A percentile compares a stretch with the other conserved stretches of the same genome.
These are phyloP conservation scores for Hymenoscyphus fructigenus DNA, from an alignment of 2,329 filamentous ascomycete genomes.

Conservation along the genomic window DNA sequence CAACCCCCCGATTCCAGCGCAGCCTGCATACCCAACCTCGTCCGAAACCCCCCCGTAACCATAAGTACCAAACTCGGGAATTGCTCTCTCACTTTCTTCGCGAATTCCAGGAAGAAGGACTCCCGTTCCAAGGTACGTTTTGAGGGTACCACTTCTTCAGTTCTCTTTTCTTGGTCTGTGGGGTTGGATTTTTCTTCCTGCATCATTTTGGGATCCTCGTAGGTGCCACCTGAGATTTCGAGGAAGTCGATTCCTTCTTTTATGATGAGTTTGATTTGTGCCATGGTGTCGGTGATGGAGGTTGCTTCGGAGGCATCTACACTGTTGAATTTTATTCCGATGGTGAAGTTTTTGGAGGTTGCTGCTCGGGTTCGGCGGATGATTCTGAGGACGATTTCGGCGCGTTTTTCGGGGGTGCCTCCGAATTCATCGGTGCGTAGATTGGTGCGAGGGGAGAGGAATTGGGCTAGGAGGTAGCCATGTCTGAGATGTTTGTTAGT, in stretches of 20 bases:
- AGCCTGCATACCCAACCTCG: conserved; percentile 48
- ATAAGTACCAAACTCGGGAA: conserved; percentile 49
- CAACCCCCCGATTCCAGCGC: conserved; percentile 47
- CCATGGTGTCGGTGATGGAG: conserved; percentile 52
- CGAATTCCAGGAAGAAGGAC: conserved; percentile 69
- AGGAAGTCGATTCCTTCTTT: conserved; percentile 61
- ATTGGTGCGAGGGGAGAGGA: conserved; percentile 68
- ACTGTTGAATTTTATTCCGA: conserved; percentile 57
- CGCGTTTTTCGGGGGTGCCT: conserved; percentile 69
- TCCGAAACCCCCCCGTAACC: conserved; percentile 64
- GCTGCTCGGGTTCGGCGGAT: conserved; percentile 56
- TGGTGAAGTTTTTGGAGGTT: conserved; percentile 41
- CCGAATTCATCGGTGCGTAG: conserved; percentile 65
- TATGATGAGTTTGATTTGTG: conserved; percentile 54
- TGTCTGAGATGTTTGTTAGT: conserved; percentile 43
- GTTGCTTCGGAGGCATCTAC: conserved; percentile 47
- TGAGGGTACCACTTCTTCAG: too few relatives aligned
- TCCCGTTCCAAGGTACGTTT: conserved; percentile 53
- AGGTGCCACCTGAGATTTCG: conserved; percentile 64
- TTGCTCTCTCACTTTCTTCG: conserved; percentile 47
- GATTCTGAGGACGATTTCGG: conserved; percentile 64
- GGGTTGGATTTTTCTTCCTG: conserved; percentile 9
- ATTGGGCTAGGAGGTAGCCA: conserved; percentile 70
- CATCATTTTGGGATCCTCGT: conserved; percentile 47
- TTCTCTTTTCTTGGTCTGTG: background rate